Evolutionary conservation across 805 yeast genomes (phyloP), one percentile per base, ranked within the genome.

Genomic region (Kodamaea restingae): DNA sequence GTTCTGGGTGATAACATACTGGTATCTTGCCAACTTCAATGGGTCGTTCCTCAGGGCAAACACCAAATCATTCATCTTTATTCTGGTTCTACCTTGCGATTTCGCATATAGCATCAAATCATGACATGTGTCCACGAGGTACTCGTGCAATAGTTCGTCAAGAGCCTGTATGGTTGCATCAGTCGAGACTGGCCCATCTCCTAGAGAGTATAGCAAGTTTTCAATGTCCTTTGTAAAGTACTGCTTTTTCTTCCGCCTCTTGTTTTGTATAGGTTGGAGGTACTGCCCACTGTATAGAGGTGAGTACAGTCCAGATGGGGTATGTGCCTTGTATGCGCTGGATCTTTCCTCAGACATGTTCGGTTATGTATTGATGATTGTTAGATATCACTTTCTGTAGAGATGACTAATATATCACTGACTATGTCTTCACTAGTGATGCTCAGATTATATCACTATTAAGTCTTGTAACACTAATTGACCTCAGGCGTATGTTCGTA

Each of bases 11-110:
- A 63, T 51, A 39, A 67, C 67, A 43, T 67, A 66, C 43, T 63
- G 60, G 49, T 65, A 51, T 38, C 74, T 49, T 32, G 71, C 63
- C 38, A 68, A 51, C 46, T 66, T 68, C 48, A 56, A 54, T 3
- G 74, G 73, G 36, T 68, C 74, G 41, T 67, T 59, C 10, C 67
- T 51, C 28, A 68, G 50, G 7, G 64, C 65, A 50, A 66, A 63
- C 17, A 67, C 69, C 39, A 68, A 54, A 48, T 68, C 74, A 41
- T 67, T 70, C 42, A 67, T 55, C 43, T 67, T 68, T 18, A 68
- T 58, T 39, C 73, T 44, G 18, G 59, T 46, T 27, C 73, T 49
- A 18, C 69, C 67, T 35, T 67, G 71, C 7, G 65, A 51, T 32
- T 56, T 49, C 7, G 74, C 68, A 42, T 51, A 66, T 26, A 45